Percentiles rank a stretch among this genome's conserved stretches.
Conservation (phyloP, 345 rosid species). For the Viola odorata region DNA sequence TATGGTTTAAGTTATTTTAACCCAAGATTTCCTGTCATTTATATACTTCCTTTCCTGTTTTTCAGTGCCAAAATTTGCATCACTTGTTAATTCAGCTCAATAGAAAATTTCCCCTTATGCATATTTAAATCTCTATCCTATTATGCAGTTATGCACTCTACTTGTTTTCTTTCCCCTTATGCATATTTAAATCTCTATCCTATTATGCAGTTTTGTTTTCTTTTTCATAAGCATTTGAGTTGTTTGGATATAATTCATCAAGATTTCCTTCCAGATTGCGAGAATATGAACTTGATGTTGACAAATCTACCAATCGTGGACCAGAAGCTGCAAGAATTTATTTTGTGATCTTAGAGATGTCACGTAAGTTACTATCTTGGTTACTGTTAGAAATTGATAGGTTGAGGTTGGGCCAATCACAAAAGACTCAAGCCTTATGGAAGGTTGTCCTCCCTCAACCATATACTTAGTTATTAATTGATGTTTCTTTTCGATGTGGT, state of each 20-base stretch:
- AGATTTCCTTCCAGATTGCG: slow-evolving; percentile 52
- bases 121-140: not conserved
- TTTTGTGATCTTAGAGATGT: slow-evolving; percentile 88
- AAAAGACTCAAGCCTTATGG: too few species aligned
- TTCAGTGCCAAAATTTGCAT: too few species aligned
- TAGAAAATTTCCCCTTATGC: slow-evolving; percentile 2
- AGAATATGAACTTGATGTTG: slow-evolving; percentile 78
- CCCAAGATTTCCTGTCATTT: too few species aligned
- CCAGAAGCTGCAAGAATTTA: slow-evolving; percentile 79
- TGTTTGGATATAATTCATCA: slow-evolving; percentile 7
- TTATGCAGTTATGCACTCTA: too few species aligned
- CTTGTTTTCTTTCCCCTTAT: not conserved
- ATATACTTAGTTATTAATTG: too few species aligned
- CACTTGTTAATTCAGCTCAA: slow-evolving; percentile 1
- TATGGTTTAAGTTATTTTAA: too few species aligned
- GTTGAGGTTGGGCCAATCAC: too few species aligned
- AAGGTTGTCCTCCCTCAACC: too few species aligned
- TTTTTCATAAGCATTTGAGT: not conserved
- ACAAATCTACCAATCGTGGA: slow-evolving; percentile 65
- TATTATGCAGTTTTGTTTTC: too few species aligned
- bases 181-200: not conserved
- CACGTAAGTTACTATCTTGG: slow-evolving; percentile 53
- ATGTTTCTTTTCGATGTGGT: too few species aligned
- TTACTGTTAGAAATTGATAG: too few species aligned
- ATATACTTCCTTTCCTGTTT: not conserved